Evolutionary conservation across 306 rosid genomes (phyloP), one percentile per base, ranked within the genome.

Genomic region (Casuarina glauca): DNA sequence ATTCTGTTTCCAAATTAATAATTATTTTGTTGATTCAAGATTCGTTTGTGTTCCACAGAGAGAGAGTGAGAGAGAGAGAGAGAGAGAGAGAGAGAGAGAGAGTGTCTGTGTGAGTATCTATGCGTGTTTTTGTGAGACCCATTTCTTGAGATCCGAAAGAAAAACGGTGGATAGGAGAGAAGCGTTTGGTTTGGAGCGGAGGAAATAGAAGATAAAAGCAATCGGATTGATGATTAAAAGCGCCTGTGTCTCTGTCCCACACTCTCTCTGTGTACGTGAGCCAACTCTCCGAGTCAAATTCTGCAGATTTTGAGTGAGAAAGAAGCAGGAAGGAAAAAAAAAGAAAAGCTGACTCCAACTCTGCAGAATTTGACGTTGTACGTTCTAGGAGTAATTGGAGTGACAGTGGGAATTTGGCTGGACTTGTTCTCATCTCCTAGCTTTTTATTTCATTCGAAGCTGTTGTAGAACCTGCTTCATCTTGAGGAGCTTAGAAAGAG

Each of bases 131-230:
- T 0, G 32, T 26, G 32, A 26, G 32, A 46, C 50, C 9, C 50
- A 7, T 46, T 51, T 42, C 43, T 74, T 84, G 74, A 89, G 88
- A 78, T 89, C 87, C 84, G 81, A 83, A 17, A 72, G 73, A 58
- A 42, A 76, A 17, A 36, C 70, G 7, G 17, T 26, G 32, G 32
- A 26, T 1, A 26, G 32, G 32, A 26, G 32, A 0, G 32, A 26
- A 26, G 32, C 5, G 0, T 58, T 58, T 58, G 64, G 4, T 57
- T 54, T n/a, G 10, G 38, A 26, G 32, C 8, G 63, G 9, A 51
- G 55, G 5, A 6, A 51, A 4, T 13, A 12, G 53, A 49, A 55
- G 62, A n/a, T 7, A 55, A 3, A 55, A 55, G 3, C 17, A 3
- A 35, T 16, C 7, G 4, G 26, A 15, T 41, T 5, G 26, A 66